Evolutionary conservation across 805 yeast genomes (phyloP), one percentile per base, ranked within the genome.

Genomic region (Pichia thaimueangensis): DNA sequence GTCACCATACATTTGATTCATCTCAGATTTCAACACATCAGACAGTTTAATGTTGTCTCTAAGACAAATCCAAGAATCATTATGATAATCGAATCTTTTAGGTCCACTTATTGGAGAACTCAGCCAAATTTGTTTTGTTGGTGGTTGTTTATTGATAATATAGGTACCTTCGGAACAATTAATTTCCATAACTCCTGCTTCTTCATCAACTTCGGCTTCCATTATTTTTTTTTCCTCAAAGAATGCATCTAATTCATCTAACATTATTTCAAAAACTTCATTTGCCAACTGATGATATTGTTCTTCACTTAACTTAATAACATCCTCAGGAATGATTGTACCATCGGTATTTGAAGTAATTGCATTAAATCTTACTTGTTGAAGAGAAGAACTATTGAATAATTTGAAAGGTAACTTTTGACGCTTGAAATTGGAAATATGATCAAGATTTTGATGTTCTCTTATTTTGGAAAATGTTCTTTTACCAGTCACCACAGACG

Each of bases 131-230:
- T 93, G 99, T 63, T 86, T 83, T 64, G 88, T 93, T 4, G 98
- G 97, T 1, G 98, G 98, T 64, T 93, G 97, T 58, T 88, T 91
- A 67, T 93, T 93, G 57, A 93, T 81, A 23, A 93, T 95, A 58
- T 93, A 93, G 0, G 89, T 75, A 2, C 97, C 97, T 15, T 69
- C 67, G 1, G 79, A 74, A 3, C 91, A 86, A 6, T 70, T 76
- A 44, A 93, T 60, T 1, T 91, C 80, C 63, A 93, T 62, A 8
- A 93, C 97, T 7, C 99, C 99, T 6, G 62, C 73, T 47, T 85
- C 66, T 56, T 83, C 73, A 63, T 93, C 87, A 45, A 81, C 73
- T 59, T 84, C 88, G n/a, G 86, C 62, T 24, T 75, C 74, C 5
- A 60, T 56, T n/a, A 58, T 48, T 17, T 54, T 47, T 11, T 53